These are phyloP conservation scores for Acanthamoeba lenticulata DNA, from an alignment of 208 protist genomes.

Conservation along the genomic window DNA sequence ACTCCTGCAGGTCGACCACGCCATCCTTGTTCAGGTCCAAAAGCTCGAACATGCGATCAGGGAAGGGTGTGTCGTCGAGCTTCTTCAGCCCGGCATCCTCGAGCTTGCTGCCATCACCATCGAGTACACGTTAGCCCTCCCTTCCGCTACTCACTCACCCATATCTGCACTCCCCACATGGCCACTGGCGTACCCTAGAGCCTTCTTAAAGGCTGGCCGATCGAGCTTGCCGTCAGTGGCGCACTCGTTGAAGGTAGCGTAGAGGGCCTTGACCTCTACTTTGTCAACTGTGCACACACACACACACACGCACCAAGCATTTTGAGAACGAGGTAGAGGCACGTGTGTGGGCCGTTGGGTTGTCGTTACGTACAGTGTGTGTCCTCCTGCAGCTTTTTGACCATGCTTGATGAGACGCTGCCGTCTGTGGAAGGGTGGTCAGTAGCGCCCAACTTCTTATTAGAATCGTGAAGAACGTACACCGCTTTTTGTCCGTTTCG, in stretches of 20 bases:
- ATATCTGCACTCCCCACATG: too few relatives aligned
- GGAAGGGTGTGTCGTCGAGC: conserved; percentile 78
- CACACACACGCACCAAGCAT: neutral
- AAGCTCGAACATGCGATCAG: conserved; percentile 75
- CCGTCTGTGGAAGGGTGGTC: neutral
- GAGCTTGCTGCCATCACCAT: conserved; percentile 28
- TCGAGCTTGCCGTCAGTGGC: conserved; percentile 70
- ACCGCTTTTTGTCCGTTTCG: conserved; percentile 9
- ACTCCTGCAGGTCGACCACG: conserved; percentile 78
- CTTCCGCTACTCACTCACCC: too few relatives aligned
- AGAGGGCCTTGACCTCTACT: conserved; percentile 77
- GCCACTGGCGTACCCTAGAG: conserved; percentile 59
- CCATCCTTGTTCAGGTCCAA: conserved; percentile 76
- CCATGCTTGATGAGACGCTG: neutral
- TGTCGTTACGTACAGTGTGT: conserved; percentile 12
- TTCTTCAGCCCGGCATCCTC: conserved; percentile 74
- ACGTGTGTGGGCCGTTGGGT: neutral
- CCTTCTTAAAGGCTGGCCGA: conserved; percentile 68
- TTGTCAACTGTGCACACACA: conserved; percentile 72
- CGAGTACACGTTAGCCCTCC: too few relatives aligned
- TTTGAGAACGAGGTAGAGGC: neutral
- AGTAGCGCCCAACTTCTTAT: neutral
- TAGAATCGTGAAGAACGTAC: neutral
- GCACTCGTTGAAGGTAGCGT: conserved; percentile 71
- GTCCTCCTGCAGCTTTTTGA: conserved; percentile 25